These are phyloP conservation scores for Gossypium trilobum DNA, from an alignment of 441 rosid species.

Conservation along the genomic window DNA sequence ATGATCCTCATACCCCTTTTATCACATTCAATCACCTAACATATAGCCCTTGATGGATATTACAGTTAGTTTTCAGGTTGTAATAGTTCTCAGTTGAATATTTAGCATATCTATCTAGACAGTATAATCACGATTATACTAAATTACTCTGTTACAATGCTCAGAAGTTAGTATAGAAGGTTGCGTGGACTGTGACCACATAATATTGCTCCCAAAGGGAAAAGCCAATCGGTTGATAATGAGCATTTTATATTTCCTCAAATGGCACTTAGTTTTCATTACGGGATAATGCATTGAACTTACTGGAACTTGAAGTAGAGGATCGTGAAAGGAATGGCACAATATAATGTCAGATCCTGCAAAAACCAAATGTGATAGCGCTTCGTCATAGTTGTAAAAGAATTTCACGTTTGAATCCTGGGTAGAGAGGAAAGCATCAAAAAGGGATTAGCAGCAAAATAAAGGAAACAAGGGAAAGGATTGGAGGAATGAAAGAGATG, in stretches of 20 bases:
- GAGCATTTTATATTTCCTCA: not conserved
- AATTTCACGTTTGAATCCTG: conserved; percentile 44
- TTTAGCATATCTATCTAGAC: not conserved
- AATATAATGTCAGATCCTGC: conserved; percentile 64
- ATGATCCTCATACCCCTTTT: not conserved
- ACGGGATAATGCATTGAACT: conserved; percentile 18
- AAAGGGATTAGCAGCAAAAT: conserved; percentile 6
- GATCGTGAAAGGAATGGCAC: conserved; percentile 47
- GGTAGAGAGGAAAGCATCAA: conserved; percentile 14
- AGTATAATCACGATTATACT: not conserved
- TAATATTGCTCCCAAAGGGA: not conserved
- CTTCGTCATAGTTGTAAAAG: conserved; percentile 36
- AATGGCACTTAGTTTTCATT: not conserved
- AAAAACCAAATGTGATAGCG: conserved; percentile 38
- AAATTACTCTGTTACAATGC: not conserved
- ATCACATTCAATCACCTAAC: not conserved
- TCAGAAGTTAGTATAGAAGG: not conserved
- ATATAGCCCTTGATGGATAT: not conserved
- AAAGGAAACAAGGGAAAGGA: not conserved
- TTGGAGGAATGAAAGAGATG: not conserved
- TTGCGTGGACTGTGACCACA: not conserved
- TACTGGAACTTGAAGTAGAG: conserved; percentile 40
- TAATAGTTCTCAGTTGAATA: not conserved
- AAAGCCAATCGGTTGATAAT: not conserved
- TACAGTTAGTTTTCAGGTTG: not conserved